Evolutionary conservation across 345 rosid genomes (phyloP), one percentile per base, ranked within the genome.

Genomic region (Ceriops zippeliana): DNA sequence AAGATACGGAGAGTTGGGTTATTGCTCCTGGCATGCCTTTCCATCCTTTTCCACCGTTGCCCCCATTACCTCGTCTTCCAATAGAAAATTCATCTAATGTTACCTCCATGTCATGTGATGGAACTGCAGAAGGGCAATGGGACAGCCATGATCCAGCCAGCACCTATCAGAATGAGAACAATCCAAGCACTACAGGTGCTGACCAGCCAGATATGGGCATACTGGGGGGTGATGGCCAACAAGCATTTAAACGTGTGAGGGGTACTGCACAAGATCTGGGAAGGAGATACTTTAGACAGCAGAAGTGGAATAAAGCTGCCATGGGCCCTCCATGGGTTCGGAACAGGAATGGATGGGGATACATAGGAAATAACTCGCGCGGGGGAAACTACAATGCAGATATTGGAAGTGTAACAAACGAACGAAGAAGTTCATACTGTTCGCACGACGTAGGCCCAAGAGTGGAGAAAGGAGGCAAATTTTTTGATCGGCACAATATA

Each of bases 21-120:
- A 63, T 86, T 71, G 97, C 93, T 80, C 98, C 98, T 5, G 93
- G 97, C 67, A 69, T 90, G 73, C 89, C 96, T 61, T 93, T 93
- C 77, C 78, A 76, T 69, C 98, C 99, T 22, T 95, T 87, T 78
- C 98, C 98, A 31, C 98, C 98, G 42, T 69, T 87, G 59, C 98
- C 98, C 3, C 86, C 87, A 68, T 58, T 70, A 70, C 86, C 96
- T 68, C 79, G 69, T 15, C 61, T 68, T 19, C 81, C 66, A 76
- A 80, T 81, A 74, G 83, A 73, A 47, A 67, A 61, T 35, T 63
- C 72, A 58, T 71, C 73, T 35, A 64, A 73, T 74, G 75, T 22
- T 63, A 65, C 66, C 67, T 73, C 74, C 62, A 51, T 58, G 74
- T 65, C 49, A 11, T 63, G 59, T 32, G 32, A 35, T 61, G 78